These are phyloP conservation scores for Paradendryphiella salina DNA, from an alignment of 2,329 filamentous ascomycete genomes.

Conservation along the genomic window DNA sequence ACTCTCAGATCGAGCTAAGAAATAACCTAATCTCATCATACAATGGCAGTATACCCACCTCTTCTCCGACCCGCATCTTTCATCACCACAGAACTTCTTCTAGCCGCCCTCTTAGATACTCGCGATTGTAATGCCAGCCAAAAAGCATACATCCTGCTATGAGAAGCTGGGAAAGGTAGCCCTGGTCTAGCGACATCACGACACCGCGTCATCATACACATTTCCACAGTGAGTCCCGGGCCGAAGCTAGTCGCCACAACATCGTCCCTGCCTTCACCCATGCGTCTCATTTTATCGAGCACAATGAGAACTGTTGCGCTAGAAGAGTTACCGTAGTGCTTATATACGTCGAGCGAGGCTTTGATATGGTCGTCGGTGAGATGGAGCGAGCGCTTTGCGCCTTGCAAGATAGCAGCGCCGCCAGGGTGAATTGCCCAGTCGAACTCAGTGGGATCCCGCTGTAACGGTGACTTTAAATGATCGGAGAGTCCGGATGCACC, in stretches of 20 bases:
- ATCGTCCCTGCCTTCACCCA: slow-evolving; percentile 55
- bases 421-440: slow-evolving; percentile 77
- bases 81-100: neutral
- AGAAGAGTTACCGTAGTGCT: slow-evolving; percentile 69
- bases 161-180: neutral
- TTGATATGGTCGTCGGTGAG: slow-evolving; percentile 67
- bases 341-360: slow-evolving; percentile 71
- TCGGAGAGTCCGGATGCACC: neutral
- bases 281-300: slow-evolving; percentile 60
- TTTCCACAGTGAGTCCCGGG: slow-evolving; percentile 69
- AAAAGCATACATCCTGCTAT: neutral
- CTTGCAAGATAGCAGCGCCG: slow-evolving; percentile 66
- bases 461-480: slow-evolving; percentile 39
- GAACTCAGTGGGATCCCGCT: slow-evolving; percentile 57
- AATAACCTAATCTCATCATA: too few species aligned
- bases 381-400: slow-evolving; percentile 62
- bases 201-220: slow-evolving; percentile 64
- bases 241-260: slow-evolving; percentile 71
- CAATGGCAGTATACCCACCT: too few species aligned
- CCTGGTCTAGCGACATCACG: neutral
- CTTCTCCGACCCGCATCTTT: neutral
- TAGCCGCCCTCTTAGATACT: neutral
- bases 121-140: slow-evolving; percentile 1
- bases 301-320: slow-evolving; percentile 69
- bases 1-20: too few species aligned